phyloP scores from a whole-genome alignment of 2,329 filamentous ascomycete species.

The Sporothrix inflata region DNA sequence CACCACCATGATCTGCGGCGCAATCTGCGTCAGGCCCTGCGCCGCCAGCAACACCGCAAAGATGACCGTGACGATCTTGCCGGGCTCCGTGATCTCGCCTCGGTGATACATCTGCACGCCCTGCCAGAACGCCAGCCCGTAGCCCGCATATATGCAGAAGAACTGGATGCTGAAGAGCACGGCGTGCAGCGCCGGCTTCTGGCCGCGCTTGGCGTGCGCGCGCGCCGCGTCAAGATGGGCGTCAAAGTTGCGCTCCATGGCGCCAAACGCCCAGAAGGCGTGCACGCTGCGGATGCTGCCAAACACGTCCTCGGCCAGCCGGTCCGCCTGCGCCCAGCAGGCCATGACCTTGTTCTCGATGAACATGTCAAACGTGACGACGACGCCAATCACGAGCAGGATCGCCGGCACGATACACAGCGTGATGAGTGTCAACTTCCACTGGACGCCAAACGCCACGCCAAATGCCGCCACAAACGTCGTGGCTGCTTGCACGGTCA shows the following conservation, averaged over 20 bases:
- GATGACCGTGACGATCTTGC: constrained; percentile 46
- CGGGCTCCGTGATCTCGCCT: constrained; percentile 48
- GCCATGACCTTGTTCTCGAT: constrained; percentile 50
- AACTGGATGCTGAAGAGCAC: constrained; percentile 52
- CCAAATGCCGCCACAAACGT: constrained; percentile 57
- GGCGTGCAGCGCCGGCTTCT: constrained; percentile 50
- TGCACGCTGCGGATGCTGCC: constrained; percentile 54
- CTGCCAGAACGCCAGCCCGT: constrained; percentile 56
- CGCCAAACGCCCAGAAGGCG: constrained; percentile 44
- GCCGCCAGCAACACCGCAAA: constrained; percentile 21
- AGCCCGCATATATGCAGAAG: constrained; percentile 53
- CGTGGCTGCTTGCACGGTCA: constrained; percentile 58
- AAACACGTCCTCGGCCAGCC: constrained; percentile 54
- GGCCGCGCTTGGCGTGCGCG: constrained; percentile 42
- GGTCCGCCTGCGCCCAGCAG: constrained; percentile 43
- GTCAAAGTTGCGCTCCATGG: constrained; percentile 48
- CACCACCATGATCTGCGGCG: constrained; percentile 88
- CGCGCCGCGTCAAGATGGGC: constrained; percentile 47
- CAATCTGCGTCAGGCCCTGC: constrained; percentile 77
- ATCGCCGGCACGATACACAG: constrained; percentile 60
- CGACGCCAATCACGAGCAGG: constrained; percentile 49
- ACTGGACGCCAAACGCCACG: constrained; percentile 60
- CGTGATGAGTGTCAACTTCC: constrained; percentile 63
- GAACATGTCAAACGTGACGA: constrained; percentile 60
- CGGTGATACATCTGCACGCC: constrained; percentile 51